Evolutionary conservation across 495 filamentous ascomycete species (phyloP).

Genomic region (Hyaloscypha variabilis): DNA sequence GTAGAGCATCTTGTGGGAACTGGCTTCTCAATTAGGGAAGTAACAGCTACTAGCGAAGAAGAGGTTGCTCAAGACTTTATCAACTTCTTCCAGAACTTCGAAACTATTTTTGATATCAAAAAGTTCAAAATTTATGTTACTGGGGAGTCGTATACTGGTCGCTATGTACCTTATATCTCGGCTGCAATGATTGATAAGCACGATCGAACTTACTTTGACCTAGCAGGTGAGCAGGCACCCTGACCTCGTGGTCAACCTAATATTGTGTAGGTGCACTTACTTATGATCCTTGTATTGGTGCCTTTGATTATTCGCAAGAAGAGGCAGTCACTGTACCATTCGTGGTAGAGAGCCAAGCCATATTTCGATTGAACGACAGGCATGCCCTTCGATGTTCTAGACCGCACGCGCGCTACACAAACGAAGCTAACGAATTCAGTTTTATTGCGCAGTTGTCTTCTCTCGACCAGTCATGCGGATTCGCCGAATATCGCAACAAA

Average conservation of each 20-base stretch:
- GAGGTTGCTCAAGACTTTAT: constrained; percentile 71
- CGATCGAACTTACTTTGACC: constrained; percentile 38
- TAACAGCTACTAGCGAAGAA: constrained; percentile 59
- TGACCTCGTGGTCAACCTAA: too few species aligned
- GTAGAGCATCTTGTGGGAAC: constrained; percentile 80
- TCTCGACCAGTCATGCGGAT: neutral
- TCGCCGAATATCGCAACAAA: neutral
- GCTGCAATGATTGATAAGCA: constrained; percentile 72
- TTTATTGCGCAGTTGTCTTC: too few species aligned
- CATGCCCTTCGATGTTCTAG: too few species aligned
- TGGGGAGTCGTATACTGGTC: constrained; percentile 62
- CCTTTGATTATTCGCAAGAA: neutral
- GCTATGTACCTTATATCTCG: constrained; percentile 81
- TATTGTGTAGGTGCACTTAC: neutral
- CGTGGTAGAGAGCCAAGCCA: neutral
- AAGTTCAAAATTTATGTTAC: constrained; percentile 67
- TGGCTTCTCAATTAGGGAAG: constrained; percentile 68
- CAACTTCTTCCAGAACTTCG: constrained; percentile 71
- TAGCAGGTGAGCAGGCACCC: too few species aligned
- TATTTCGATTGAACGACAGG: neutral
- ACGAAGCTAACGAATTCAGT: too few species aligned
- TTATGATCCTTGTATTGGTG: neutral
- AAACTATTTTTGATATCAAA: constrained; percentile 66
- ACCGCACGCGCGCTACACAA: too few species aligned
- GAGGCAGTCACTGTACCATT: neutral